phyloP scores from a whole-genome alignment of 2,329 filamentous ascomycete species.

The Pyrenochaeta sp. region DNA sequence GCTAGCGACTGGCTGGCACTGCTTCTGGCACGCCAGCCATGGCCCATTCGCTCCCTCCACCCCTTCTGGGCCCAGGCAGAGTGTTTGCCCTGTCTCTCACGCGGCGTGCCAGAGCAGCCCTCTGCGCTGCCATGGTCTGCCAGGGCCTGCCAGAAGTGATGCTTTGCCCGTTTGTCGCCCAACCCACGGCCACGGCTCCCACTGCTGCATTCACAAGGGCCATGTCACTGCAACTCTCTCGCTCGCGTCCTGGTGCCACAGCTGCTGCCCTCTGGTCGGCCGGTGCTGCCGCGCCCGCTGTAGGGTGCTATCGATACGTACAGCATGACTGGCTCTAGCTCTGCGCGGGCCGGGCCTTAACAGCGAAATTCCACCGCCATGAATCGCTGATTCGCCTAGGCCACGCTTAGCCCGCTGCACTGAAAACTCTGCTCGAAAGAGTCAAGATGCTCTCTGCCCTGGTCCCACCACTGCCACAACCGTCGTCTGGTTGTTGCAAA shows the following conservation, averaged over 20 bases:
- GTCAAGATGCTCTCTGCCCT: constrained; percentile 22
- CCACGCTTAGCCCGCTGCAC: constrained; percentile 13
- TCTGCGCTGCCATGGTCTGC: constrained; percentile 21
- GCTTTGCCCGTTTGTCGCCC: constrained; percentile 27
- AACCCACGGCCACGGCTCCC: constrained; percentile 18
- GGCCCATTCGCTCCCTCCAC: constrained; percentile 19
- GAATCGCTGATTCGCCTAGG: constrained; percentile 31
- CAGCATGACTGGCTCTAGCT: constrained; percentile 28
- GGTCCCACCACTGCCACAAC: constrained; percentile 10
- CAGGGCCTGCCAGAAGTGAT: no score
- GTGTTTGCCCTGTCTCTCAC: constrained; percentile 27
- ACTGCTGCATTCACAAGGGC: constrained; percentile 13
- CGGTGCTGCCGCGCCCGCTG: constrained; percentile 23
- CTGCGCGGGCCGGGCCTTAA: constrained; percentile 44
- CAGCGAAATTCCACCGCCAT: constrained; percentile 29
- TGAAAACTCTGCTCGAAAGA: constrained; percentile 38
- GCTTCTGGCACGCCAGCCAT: constrained; percentile 23
- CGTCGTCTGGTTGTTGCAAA: constrained; percentile 1
- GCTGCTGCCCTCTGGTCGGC: constrained; percentile 19
- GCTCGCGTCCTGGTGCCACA: constrained; percentile 42
- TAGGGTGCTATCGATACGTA: constrained; percentile 28
- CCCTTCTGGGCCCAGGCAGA: constrained; percentile 12
- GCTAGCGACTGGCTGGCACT: constrained; percentile 35
- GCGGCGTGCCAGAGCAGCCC: constrained; percentile 11
- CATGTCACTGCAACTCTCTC: constrained; percentile 6